A percentile compares a stretch with the other conserved stretches of the same genome.
Conservation (phyloP, 306 rosid species). For the Quercus bicolor region DNA sequence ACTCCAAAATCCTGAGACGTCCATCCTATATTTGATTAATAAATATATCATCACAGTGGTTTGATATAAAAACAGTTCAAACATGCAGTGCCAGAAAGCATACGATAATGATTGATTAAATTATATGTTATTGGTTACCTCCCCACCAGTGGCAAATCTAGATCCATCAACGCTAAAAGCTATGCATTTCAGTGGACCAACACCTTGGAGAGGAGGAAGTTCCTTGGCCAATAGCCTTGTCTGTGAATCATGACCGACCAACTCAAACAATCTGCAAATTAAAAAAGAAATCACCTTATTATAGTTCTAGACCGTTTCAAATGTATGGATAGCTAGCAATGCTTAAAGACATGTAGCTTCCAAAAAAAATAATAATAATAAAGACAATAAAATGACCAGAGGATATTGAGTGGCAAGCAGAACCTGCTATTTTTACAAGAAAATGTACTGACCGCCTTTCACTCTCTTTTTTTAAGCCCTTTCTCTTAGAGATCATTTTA, state of each 20-base stretch:
- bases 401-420: not conserved
- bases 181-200: conserved; percentile 71
- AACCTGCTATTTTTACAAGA: not conserved
- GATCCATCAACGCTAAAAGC: conserved; percentile 90
- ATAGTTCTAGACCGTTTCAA: not conserved
- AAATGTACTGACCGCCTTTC: not conserved
- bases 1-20: conserved; percentile 76
- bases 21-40: conserved; percentile 59
- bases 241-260: conserved; percentile 47
- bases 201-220: conserved; percentile 43
- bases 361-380: not conserved
- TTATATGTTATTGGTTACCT: conserved; percentile 44
- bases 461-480: not conserved
- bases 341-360: not conserved
- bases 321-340: not conserved
- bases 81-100: not conserved
- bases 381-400: not conserved
- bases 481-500: not conserved
- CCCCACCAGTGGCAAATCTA: conserved; percentile 83
- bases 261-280: conserved; percentile 63
- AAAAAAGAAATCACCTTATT: conserved; percentile 15
- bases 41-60: conserved; percentile 22
- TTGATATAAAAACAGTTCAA: not conserved
- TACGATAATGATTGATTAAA: conserved; percentile 10
- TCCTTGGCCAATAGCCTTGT: conserved; percentile 64